phyloP scores from a whole-genome alignment of 1,284 basidiomycete genomes.

The Earliella scabrosa region DNA sequence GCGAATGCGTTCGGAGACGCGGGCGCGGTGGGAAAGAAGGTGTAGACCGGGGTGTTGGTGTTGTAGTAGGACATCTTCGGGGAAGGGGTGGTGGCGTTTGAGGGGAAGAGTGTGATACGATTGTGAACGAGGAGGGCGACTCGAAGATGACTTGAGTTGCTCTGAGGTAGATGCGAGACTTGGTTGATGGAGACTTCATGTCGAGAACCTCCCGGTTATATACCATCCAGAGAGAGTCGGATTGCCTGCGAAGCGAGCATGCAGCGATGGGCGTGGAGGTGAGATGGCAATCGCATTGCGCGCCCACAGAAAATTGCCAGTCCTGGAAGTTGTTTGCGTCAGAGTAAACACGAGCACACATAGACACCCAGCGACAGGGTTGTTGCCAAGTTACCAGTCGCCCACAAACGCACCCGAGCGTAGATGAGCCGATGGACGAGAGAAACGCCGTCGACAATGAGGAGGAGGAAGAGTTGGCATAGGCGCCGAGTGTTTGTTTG shows the following conservation, averaged over 20 bases:
- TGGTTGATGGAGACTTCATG: not conserved
- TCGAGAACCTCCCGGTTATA: not conserved
- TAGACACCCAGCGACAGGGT: not conserved
- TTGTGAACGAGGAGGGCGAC: not conserved
- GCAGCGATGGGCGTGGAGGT: not conserved
- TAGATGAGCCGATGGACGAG: not conserved
- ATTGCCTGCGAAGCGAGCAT: conserved; percentile 8
- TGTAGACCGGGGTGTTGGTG: conserved; percentile 14
- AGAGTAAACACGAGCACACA: conserved; percentile 2
- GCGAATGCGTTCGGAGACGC: conserved; percentile 30
- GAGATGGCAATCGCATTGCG: conserved; percentile 1
- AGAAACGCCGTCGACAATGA: not conserved
- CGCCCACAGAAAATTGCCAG: conserved; percentile 9
- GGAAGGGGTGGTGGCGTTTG: not conserved
- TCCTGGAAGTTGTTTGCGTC: conserved; percentile 6
- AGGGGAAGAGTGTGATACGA: no score
- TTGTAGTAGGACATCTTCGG: conserved; percentile 27
- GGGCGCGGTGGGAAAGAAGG: conserved; percentile 23
- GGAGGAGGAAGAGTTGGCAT: not conserved
- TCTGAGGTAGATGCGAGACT: not conserved
- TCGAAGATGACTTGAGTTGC: not conserved
- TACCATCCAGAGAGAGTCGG: not conserved
- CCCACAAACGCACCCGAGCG: not conserved
- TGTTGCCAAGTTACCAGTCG: conserved; percentile 3
- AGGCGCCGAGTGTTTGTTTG: conserved; percentile 7